phyloP scores from a whole-genome alignment of 148 eudicot species.

The Euryodendron excelsum region DNA sequence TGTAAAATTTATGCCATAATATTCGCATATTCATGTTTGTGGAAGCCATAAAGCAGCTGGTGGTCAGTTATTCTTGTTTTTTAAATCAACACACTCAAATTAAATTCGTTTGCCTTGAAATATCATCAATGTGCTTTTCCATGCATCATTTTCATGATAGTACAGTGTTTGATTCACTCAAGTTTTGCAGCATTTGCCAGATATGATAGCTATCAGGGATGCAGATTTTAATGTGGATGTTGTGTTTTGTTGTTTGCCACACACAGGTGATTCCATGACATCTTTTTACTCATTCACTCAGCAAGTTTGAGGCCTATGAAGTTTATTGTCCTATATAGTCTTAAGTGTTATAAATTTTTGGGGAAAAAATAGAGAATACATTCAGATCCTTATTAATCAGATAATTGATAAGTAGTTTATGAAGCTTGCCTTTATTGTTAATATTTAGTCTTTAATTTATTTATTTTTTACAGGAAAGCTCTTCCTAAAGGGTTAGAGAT shows the following conservation, averaged over 20 bases:
- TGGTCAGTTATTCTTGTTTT: too few species aligned
- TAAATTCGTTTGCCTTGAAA: background rate
- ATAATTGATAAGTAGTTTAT: background rate
- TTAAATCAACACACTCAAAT: background rate
- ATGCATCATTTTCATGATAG: background rate
- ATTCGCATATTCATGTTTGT: background rate
- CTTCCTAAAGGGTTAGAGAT: slow-evolving; percentile 76
- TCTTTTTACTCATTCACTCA: background rate
- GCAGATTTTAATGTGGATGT: slow-evolving; percentile 90
- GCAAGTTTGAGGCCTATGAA: background rate
- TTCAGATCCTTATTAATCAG: background rate
- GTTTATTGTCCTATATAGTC: background rate
- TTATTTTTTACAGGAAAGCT: slow-evolving; percentile 58
- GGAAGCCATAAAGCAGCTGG: background rate
- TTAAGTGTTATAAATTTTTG: too few species aligned
- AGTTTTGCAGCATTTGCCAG: slow-evolving; percentile 67
- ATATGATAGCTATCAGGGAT: slow-evolving; percentile 80
- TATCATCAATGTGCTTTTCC: background rate
- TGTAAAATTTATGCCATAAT: background rate
- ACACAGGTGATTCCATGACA: slow-evolving; percentile 60
- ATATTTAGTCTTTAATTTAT: background rate
- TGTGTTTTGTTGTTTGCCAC: slow-evolving; percentile 96
- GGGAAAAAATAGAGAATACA: background rate
- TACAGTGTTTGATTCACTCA: background rate
- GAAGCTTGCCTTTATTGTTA: background rate